Percentiles rank a stretch among this genome's conserved stretches.
Conservation (phyloP, 495 filamentous ascomycete genomes). For the Penicillium bialowiezense region DNA sequence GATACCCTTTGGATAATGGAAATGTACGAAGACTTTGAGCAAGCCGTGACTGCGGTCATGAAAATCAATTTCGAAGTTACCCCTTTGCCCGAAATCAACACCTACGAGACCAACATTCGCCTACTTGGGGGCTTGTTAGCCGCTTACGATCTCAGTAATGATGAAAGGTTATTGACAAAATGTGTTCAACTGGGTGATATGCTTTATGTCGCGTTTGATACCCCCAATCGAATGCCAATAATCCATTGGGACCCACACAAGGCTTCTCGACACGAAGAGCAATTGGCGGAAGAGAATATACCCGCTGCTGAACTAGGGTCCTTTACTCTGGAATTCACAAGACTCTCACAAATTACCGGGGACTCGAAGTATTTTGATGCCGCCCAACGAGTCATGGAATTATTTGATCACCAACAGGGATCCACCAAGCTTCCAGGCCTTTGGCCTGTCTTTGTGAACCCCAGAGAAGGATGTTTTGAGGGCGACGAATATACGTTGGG, state of each 20-base stretch:
- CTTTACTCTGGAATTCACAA: conserved; percentile 81
- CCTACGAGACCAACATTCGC: conserved; percentile 50
- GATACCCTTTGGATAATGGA: conserved; percentile 92
- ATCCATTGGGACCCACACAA: conserved; percentile 27
- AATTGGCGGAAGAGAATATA: conserved; percentile 18
- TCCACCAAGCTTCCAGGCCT: conserved; percentile 47
- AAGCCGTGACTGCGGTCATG: conserved; percentile 62
- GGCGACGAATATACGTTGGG: conserved; percentile 25
- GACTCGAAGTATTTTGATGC: conserved; percentile 86
- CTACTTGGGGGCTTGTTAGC: conserved; percentile 50
- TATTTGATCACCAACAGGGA: conserved; percentile 65
- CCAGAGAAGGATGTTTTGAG: conserved; percentile 12
- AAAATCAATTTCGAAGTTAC: conserved; percentile 64
- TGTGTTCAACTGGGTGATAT: conserved; percentile 35
- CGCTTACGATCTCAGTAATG: conserved; percentile 48
- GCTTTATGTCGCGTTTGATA: conserved; percentile 39
- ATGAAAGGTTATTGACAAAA: conserved; percentile 31
- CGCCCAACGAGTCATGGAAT: conserved; percentile 74
- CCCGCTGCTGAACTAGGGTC: conserved; percentile 77
- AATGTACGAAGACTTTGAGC: conserved; percentile 72
- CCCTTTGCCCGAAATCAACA: conserved; percentile 31
- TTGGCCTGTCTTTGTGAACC: conserved; percentile 31
- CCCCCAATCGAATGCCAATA: conserved; percentile 37
- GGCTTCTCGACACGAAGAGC: conserved; percentile 20
- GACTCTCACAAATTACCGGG: conserved; percentile 80